Evolutionary conservation across 805 yeast genomes (phyloP).

Genomic region (Pichia phayaonensis): DNA sequence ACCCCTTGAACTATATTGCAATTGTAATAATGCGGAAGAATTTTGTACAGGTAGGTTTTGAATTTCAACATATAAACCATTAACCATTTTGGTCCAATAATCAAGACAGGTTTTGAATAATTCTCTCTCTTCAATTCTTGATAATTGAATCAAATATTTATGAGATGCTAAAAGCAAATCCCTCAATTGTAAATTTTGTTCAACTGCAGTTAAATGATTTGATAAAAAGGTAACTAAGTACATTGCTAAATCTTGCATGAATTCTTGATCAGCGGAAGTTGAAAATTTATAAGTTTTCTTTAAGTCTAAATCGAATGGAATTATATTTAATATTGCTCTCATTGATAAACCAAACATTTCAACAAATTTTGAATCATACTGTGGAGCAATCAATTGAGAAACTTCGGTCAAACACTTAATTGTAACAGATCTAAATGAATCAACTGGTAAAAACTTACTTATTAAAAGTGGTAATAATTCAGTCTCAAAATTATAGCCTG

Average conservation of each 20-base stretch:
- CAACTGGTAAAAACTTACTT: slow-evolving; percentile 66
- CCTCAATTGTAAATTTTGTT: slow-evolving; percentile 41
- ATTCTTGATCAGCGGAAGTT: slow-evolving; percentile 79
- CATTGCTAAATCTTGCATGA: slow-evolving; percentile 91
- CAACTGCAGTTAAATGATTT: slow-evolving; percentile 61
- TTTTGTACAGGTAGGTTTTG: slow-evolving; percentile 70
- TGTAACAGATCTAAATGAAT: slow-evolving; percentile 74
- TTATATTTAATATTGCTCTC: slow-evolving; percentile 56
- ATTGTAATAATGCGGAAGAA: slow-evolving; percentile 68
- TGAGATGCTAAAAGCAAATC: slow-evolving; percentile 66
- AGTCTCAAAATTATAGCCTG: slow-evolving; percentile 84
- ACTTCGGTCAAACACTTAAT: slow-evolving; percentile 92
- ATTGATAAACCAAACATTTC: slow-evolving; percentile 65
- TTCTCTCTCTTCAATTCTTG: slow-evolving; percentile 92
- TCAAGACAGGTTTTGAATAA: slow-evolving; percentile 92
- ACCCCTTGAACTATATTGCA: slow-evolving; percentile 47
- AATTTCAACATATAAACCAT: slow-evolving; percentile 74
- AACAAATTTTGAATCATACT: slow-evolving; percentile 51
- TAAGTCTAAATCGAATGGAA: slow-evolving; percentile 70
- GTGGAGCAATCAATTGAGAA: slow-evolving; percentile 55
- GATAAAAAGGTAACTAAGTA: slow-evolving; percentile 78
- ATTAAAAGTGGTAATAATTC: slow-evolving; percentile 66
- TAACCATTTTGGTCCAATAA: slow-evolving; percentile 87
- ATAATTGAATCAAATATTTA: slow-evolving; percentile 72
- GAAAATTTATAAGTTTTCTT: slow-evolving; percentile 67